Evolutionary conservation across 305 asterid genomes (phyloP), one percentile per base, ranked within the genome.

Genomic region (Fraxinus angustifolia): DNA sequence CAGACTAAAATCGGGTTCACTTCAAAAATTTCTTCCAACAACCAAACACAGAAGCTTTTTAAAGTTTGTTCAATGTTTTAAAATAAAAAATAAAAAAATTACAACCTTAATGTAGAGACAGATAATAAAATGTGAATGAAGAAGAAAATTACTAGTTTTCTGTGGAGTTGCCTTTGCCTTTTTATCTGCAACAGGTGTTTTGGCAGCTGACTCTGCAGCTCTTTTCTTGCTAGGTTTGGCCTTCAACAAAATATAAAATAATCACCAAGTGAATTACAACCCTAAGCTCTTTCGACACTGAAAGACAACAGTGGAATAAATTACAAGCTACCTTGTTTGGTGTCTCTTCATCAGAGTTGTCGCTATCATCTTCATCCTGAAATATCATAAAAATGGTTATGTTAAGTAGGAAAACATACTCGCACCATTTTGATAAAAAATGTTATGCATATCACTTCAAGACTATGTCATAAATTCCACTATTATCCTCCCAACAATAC

Each of bases 131-230:
- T 10, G 33, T 65, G 34, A 65, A 65, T 10, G 17, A 65, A 65
- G 71, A 60, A 60, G 34, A 65, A 33, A 79, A 73, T 81, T 73
- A 94, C 98, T 97, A 75, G 90, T 88, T 85, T 90, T 90, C 73
- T 90, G 93, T 6, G 97, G 98, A 45, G 98, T 92, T 19, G 79
- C 80, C 87, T 94, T 94, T 21, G 93, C 94, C 87, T 92, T 94
- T 73, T 93, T 94, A 28, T 68, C 92, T 14, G 89, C 86, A 75
- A 85, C 90, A 0, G 98, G 99, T 8, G 99, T 92, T 85, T 93
- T 89, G 28, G 81, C 19, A 40, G 88, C 93, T 6, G 98, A 88
- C 70, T 85, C 94, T 4, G 90, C 80, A 36, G 86, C 79, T 50
- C 98, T 90, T 91, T 94, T 94, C 90, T 92, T 96, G 82, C 90